phyloP scores from a whole-genome alignment of 805 yeast genomes.

The Barnettozyma wickerhamii region DNA sequence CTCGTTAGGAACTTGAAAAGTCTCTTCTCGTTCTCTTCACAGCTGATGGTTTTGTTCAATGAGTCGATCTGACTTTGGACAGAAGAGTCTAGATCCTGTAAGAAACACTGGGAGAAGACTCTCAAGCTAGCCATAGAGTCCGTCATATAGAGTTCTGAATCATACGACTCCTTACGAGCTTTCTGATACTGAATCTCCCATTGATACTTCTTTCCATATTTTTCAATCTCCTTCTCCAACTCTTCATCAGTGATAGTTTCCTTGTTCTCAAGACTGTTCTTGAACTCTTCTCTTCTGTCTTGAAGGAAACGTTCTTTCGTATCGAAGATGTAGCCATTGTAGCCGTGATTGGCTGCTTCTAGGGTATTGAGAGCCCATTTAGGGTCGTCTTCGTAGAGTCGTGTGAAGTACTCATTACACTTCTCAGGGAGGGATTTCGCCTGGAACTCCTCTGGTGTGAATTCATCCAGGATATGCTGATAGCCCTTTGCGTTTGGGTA shows the following conservation, averaged over 20 bases:
- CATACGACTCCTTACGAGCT: slow-evolving; percentile 13
- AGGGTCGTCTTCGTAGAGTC: slow-evolving; percentile 17
- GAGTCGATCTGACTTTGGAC: slow-evolving; percentile 11
- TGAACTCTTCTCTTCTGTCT: slow-evolving; percentile 16
- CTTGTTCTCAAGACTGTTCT: slow-evolving; percentile 12
- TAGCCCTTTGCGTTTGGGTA: slow-evolving; percentile 21
- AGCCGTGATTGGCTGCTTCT: slow-evolving; percentile 14
- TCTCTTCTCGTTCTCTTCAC: slow-evolving; percentile 28
- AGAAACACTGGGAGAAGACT: slow-evolving; percentile 26
- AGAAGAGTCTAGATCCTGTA: slow-evolving; percentile 4
- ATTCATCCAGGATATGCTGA: slow-evolving; percentile 11
- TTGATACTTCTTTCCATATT: slow-evolving; percentile 10
- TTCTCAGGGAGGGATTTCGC: slow-evolving; percentile 11
- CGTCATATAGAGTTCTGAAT: slow-evolving; percentile 22
- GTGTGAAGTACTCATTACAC: slow-evolving; percentile 19
- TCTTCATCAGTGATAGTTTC: slow-evolving; percentile 11
- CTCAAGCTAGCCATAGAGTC: slow-evolving; percentile 23
- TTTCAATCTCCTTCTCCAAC: slow-evolving; percentile 9
- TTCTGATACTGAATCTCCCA: slow-evolving; percentile 18
- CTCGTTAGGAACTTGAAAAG: slow-evolving; percentile 39
- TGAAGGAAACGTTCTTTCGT: slow-evolving; percentile 19
- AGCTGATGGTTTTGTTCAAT: slow-evolving; percentile 12
- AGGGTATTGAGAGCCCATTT: slow-evolving; percentile 22
- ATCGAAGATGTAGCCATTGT: slow-evolving; percentile 23
- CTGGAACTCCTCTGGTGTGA: slow-evolving; percentile 15